Base-by-base conservation (phyloP, 1,284 basidiomycete species). In the Cryptococcus amylolentus region DNA sequence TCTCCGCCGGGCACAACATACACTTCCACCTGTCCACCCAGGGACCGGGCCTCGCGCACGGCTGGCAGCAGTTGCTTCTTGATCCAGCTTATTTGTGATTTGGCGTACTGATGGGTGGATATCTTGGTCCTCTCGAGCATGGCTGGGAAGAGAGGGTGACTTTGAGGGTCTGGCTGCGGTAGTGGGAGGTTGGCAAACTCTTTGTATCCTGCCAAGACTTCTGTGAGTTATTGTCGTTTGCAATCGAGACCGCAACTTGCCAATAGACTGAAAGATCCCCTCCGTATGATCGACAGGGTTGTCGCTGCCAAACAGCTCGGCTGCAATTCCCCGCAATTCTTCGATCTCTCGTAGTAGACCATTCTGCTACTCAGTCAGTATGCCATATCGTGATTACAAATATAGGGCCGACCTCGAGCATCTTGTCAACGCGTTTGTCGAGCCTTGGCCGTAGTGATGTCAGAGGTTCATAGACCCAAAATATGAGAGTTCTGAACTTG, bases 261-360 rank as follows among this genome's bases (percentile, higher is more conserved):
- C 95, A 52, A 99, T 98, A 0, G 91, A 86, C 75, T 99, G 96
- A 73, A 90, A 97, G 55, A 98, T 90, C 0, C 95, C 95, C 59
- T 77, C 77, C 1, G 72, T 67, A 47, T 73, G 69, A 44, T 75
- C 75, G 4, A 67, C 66, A 10, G 62, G 60, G 9, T 70, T 60
- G 1, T 63, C 51, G 1, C 58, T 57, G 5, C 70, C 71, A 45
- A 79, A 80, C 6, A 72, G 57, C 28, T 51, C 43, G 8, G 60
- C 49, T 0, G 79, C 79, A 5, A 80, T 74, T 0, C 63, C 53
- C 10, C 81, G 75, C 57, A 84, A 69, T 52, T 80, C 73, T 14
- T 79, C 79, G 41, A 98, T 86, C 77, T 98, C 95, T n/a, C 86
- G 78, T 44, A 97, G 70, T 23, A 98, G 81, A 0, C 93, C 94